Evolutionary conservation across 2,329 filamentous ascomycete genomes (phyloP).

Genomic region (Fusarium sp.): DNA sequence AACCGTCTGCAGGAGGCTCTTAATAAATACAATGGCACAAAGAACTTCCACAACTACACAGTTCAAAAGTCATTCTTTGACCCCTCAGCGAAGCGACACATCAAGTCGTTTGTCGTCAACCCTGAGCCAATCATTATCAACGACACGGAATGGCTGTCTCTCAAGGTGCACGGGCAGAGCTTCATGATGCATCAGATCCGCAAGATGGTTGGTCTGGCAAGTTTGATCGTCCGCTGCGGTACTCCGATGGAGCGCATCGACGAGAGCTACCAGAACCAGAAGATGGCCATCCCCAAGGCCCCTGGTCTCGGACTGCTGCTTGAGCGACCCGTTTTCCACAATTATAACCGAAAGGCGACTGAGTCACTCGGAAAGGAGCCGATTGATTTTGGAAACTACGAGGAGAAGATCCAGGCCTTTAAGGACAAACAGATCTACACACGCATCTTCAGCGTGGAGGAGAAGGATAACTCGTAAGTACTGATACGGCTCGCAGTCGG

Average conservation of each 20-base stretch:
- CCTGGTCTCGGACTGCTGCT: constrained; percentile 88
- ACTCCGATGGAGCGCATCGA: constrained; percentile 76
- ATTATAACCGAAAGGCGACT: constrained; percentile 81
- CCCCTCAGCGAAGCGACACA: constrained; percentile 86
- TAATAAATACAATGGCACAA: constrained; percentile 81
- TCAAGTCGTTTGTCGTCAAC: constrained; percentile 90
- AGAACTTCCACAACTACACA: constrained; percentile 98
- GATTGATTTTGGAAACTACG: constrained; percentile 82
- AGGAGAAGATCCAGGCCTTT: constrained; percentile 84
- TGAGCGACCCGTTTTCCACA: constrained; percentile 90
- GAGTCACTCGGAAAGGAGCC: constrained; percentile 71
- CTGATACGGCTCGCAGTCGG: background rate
- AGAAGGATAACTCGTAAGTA: constrained; percentile 84
- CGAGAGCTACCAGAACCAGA: constrained; percentile 76
- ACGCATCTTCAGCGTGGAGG: constrained; percentile 89
- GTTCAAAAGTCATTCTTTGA: constrained; percentile 86
- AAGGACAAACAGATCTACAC: constrained; percentile 94
- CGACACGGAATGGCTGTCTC: constrained; percentile 92
- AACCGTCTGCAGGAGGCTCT: constrained; percentile 80
- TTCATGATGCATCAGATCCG: constrained; percentile 99
- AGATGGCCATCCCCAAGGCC: constrained; percentile 92
- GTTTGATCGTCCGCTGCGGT: constrained; percentile 85
- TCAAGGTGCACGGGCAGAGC: constrained; percentile 96
- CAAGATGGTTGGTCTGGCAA: constrained; percentile 97
- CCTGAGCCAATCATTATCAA: constrained; percentile 82